Evolutionary conservation across 2,329 filamentous ascomycete genomes (phyloP).

Genomic region (Monilinia laxa): DNA sequence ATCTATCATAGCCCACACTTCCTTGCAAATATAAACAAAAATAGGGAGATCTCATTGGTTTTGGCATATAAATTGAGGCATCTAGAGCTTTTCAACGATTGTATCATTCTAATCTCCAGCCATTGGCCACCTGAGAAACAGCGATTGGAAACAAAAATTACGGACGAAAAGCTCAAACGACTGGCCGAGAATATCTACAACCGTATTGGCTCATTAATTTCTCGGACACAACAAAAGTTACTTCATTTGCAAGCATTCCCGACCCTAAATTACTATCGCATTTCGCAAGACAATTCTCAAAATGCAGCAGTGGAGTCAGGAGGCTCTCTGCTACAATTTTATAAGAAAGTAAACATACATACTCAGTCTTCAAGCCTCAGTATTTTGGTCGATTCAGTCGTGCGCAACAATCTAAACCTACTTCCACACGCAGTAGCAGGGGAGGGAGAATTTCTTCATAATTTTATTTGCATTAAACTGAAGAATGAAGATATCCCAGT

Average conservation of each 20-base stretch:
- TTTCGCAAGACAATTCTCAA: no score
- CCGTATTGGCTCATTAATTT: not conserved
- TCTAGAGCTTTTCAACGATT: not conserved
- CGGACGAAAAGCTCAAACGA: not conserved
- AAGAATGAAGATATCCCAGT: not conserved
- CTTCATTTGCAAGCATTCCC: not conserved
- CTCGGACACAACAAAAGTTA: not conserved
- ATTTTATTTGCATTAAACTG: not conserved
- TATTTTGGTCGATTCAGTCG: no score
- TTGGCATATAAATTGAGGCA: not conserved
- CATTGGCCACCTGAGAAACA: not conserved
- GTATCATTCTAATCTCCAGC: not conserved
- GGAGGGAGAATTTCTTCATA: not conserved
- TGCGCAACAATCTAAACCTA: not conserved
- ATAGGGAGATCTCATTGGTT: not conserved
- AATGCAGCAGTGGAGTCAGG: rapidly evolving
- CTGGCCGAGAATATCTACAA: not conserved
- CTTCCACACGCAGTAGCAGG: not conserved
- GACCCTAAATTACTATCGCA: no score
- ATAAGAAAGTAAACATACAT: not conserved
- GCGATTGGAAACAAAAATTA: not conserved
- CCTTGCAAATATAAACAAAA: not conserved
- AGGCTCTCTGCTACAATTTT: not conserved
- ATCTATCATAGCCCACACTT: not conserved
- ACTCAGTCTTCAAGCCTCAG: no score